phyloP scores from a whole-genome alignment of 2,329 filamentous ascomycete genomes.

The Thielaviopsis euricoi region DNA sequence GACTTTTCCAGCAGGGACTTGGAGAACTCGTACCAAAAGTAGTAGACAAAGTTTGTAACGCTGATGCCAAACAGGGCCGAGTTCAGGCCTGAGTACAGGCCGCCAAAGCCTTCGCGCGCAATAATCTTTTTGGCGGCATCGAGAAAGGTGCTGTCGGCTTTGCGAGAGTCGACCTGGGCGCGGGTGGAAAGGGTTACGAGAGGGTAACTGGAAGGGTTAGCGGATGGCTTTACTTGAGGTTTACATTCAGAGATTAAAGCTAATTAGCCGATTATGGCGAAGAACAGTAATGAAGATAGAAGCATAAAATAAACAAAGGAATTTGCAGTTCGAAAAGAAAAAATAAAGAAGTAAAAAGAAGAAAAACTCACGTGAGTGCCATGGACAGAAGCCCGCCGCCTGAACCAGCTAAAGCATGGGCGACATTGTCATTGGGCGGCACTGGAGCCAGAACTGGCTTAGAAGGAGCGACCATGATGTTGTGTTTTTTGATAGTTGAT shows the following conservation, averaged over 20 bases:
- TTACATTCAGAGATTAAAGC: no score
- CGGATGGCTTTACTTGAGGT: background rate
- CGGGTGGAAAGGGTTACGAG: conserved; percentile 94
- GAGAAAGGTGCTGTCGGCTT: conserved; percentile 69
- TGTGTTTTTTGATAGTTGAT: background rate
- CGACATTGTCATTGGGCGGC: conserved; percentile 90
- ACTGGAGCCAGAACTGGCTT: conserved; percentile 36
- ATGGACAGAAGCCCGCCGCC: conserved; percentile 92
- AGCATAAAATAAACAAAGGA: background rate
- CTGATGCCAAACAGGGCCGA: conserved; percentile 94
- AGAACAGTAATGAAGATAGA: no score
- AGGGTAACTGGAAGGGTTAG: conserved; percentile 51
- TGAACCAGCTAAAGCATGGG: conserved; percentile 81
- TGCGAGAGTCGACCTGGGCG: conserved; percentile 93
- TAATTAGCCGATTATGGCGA: no score
- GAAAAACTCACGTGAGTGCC: conserved; percentile 71
- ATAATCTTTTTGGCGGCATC: conserved; percentile 75
- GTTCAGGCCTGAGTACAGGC: conserved; percentile 84
- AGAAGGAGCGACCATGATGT: conserved; percentile 24
- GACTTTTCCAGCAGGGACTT: conserved; percentile 71
- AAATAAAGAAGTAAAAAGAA: background rate
- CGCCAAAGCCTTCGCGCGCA: conserved; percentile 73
- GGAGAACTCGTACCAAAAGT: conserved; percentile 99
- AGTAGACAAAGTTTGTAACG: conserved; percentile 98
- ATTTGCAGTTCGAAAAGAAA: background rate